Conservation (phyloP, 2,329 filamentous ascomycete species). For the Cladophialophora chaetospira region DNA sequence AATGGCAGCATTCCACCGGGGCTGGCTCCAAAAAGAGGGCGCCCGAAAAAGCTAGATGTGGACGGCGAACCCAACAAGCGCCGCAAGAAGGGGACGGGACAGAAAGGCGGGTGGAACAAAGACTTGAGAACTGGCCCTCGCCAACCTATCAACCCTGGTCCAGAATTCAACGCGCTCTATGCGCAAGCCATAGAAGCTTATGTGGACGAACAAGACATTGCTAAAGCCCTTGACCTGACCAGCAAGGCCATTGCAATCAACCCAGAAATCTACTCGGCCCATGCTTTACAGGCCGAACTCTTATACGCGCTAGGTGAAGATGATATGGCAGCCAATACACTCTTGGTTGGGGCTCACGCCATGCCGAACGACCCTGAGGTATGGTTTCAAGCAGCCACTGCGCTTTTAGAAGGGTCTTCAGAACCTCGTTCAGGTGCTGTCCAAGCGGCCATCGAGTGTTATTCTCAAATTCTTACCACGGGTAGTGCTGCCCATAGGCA, state of each 20-base stretch:
- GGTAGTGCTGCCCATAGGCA: conserved; percentile 46
- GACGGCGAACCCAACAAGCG: conserved; percentile 14
- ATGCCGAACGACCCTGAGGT: conserved; percentile 57
- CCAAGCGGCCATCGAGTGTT: conserved; percentile 56
- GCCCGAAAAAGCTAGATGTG: background rate
- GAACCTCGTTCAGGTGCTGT: conserved; percentile 46
- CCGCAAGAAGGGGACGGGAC: conserved; percentile 26
- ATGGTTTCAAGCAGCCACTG: conserved; percentile 60
- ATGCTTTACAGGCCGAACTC: conserved; percentile 63
- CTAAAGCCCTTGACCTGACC: conserved; percentile 46
- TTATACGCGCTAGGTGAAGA: conserved; percentile 58
- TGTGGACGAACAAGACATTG: conserved; percentile 48
- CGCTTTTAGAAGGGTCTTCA: conserved; percentile 51
- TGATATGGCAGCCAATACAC: conserved; percentile 57
- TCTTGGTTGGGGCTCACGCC: conserved; percentile 61
- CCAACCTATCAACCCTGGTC: conserved; percentile 50
- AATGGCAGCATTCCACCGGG: background rate
- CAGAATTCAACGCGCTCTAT: conserved; percentile 51
- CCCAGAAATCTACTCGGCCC: conserved; percentile 64
- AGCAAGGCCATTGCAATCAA: conserved; percentile 57
- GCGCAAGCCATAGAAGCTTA: conserved; percentile 52
- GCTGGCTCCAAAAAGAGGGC: conserved; percentile 2
- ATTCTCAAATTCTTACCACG: conserved; percentile 56
- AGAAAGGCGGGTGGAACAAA: conserved; percentile 42
- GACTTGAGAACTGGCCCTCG: conserved; percentile 50